Evolutionary conservation across 2,329 filamentous ascomycete species (phyloP).

Genomic region (Sordariomycetes sp.): DNA sequence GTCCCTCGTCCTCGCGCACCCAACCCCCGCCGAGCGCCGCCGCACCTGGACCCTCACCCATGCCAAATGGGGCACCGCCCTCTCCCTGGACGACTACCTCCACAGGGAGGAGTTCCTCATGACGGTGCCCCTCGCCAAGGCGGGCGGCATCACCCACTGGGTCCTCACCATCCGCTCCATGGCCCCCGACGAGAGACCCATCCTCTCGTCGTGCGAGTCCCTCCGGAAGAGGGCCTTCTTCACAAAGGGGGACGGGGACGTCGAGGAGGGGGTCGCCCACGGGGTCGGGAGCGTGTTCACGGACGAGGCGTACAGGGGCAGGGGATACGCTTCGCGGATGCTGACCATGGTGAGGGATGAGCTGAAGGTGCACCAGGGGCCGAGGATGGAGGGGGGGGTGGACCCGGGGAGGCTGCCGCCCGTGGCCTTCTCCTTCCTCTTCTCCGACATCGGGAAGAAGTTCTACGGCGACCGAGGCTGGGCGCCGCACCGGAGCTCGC

Average conservation of each 20-base stretch:
- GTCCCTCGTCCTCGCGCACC: conserved; percentile 32
- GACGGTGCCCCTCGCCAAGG: conserved; percentile 40
- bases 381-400: not conserved
- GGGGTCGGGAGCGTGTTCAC: conserved; percentile 76
- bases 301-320: conserved; percentile 49
- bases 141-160: conserved; percentile 50
- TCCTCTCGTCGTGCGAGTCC: conserved; percentile 53
- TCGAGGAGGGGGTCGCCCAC: conserved; percentile 34
- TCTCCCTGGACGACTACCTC: conserved; percentile 42
- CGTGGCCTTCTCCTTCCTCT: conserved; percentile 61
- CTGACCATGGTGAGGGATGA: conserved; percentile 46
- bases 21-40: conserved; percentile 40
- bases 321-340: conserved; percentile 69
- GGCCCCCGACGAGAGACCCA: conserved; percentile 27
- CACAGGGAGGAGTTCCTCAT: conserved; percentile 43
- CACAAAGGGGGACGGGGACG: not conserved
- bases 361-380: conserved; percentile 22
- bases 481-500: conserved; percentile 59
- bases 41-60: conserved; percentile 43
- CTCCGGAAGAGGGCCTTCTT: conserved; percentile 42
- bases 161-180: conserved; percentile 38
- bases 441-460: conserved; percentile 71
- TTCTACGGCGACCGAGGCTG: conserved; percentile 74
- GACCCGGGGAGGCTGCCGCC: conserved; percentile 14
- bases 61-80: conserved; percentile 42